Base-by-base conservation (phyloP, 1,284 basidiomycete species). In the Irpex rosettiformis region DNA sequence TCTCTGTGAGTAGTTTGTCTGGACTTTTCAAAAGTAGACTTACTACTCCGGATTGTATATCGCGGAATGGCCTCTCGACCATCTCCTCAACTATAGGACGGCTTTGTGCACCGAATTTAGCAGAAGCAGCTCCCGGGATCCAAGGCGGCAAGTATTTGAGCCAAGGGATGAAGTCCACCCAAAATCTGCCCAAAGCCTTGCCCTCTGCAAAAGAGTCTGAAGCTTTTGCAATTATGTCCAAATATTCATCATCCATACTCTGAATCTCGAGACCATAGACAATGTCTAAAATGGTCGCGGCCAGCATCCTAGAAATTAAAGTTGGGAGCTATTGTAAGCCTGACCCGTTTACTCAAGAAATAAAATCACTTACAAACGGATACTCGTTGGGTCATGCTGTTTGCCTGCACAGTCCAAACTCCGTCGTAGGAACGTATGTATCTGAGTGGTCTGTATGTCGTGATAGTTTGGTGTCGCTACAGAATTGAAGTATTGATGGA, bases 181-280 rank as follows among this genome's bases (percentile, higher is more conserved):
- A 37, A 3, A 37, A 37, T 8, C 33, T 37, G 16, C 33, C 33
- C 33, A 37, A 3, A 37, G 33, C 33, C 33, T 37, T 37, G 11
- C 33, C 33, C 33, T 37, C 33, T 8, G 16, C 33, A 16, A 37
- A 37, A 16, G 10, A 37, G 33, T 8, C 10, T 8, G 33, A 37
- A 16, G 33, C 33, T 37, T 61, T 55, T 24, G 69, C 67, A 6
- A 62, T 67, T 0, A 62, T 62, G 29, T 47, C 55, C 16, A 68
- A 56, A 51, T 65, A 67, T 0, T 65, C 65, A 48, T 69, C 67
- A 24, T 57, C n/a, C 16, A 27, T 42, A 11, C 29, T 22, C 24
- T 65, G 61, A 16, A 65, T 66, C 16, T 63, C 58, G 59, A 71
- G 71, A 7, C 72, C 72, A 55, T 73, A 69, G 1, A 66, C 61